Conservation (phyloP, 2,329 filamentous ascomycete species). For the Epichloe amarillans region DNA sequence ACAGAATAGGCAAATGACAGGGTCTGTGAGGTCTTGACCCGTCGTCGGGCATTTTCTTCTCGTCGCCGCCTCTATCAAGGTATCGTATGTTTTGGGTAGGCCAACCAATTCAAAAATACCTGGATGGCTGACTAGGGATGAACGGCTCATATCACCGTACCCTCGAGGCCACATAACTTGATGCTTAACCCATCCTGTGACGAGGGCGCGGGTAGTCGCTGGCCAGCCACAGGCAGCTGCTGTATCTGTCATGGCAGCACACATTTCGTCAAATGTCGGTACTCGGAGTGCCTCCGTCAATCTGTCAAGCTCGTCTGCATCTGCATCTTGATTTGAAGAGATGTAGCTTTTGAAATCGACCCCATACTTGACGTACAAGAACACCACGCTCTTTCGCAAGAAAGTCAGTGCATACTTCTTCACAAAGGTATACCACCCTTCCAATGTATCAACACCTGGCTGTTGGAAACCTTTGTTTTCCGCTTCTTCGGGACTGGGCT, state of each 20-base stretch:
- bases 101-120: slow-evolving; percentile 90
- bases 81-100: slow-evolving; percentile 82
- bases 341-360: slow-evolving; percentile 70
- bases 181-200: slow-evolving; percentile 63
- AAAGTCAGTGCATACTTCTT: slow-evolving; percentile 82
- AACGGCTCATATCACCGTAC: slow-evolving; percentile 19
- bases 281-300: slow-evolving; percentile 64
- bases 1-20: slow-evolving; percentile 85
- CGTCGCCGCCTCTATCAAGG: slow-evolving; percentile 82
- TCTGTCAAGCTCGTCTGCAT: slow-evolving; percentile 68
- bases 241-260: slow-evolving; percentile 41
- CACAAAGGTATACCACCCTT: slow-evolving; percentile 46
- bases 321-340: slow-evolving; percentile 47
- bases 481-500: slow-evolving; percentile 11
- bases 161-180: slow-evolving; percentile 30
- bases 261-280: slow-evolving; percentile 68
- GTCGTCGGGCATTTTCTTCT: slow-evolving; percentile 73
- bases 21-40: slow-evolving; percentile 81
- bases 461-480: slow-evolving; percentile 41
- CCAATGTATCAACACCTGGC: slow-evolving; percentile 37
- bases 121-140: slow-evolving; percentile 57
- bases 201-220: slow-evolving; percentile 28
- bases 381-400: slow-evolving; percentile 69
- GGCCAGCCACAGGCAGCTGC: slow-evolving; percentile 36
- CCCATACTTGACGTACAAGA: slow-evolving; percentile 79